Evolutionary conservation across 768 basidiomycete species (phyloP), one percentile per base, ranked within the genome.

Genomic region (Collybiopsis confluens): DNA sequence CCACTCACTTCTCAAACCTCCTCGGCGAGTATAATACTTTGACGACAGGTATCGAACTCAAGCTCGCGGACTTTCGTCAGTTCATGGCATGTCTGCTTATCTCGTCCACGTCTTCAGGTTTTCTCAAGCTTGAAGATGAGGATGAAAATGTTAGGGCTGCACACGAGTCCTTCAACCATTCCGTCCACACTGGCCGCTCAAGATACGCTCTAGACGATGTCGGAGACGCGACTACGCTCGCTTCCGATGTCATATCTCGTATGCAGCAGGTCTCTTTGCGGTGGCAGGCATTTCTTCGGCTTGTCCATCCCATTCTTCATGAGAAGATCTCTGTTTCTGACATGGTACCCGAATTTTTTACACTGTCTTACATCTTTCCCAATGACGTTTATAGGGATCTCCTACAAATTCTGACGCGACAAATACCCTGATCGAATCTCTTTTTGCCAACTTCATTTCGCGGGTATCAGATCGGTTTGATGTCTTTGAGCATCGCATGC

Each of bases 81-180:
- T 20, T 54, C 20, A 44, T 54, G 43, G 23, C 18, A 4, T 44
- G 42, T 43, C 11, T 54, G 3, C 33, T 54, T 4, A 54, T 45
- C 10, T 33, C 41, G 3, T 6, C 41, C n/a, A 54, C 52, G 2
- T 28, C 27, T 16, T 30, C 43, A 3, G 4, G 15, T 21, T 54
- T 54, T 35, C 2, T 44, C 20, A 26, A 28, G 18, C 15, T 37
- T 23, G 52, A 54, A 8, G 52, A 43, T 4, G 30, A 54, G 20
- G 52, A 54, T 35, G 3, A 4, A 2, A 26, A 54, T 27, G 27
- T 33, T 23, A 15, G 15, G 4, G 26, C 18, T 4, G 33, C 38
- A 2, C 52, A 54, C 38, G 3, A 33, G 27, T 21, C 27, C 4
- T 49, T 37, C 33, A 30, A 24, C 26, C 47, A 49, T 37, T 35